Percentiles rank a stretch among this genome's conserved stretches.
These are phyloP conservation scores for Thozetella sp. DNA, from an alignment of 495 filamentous ascomycete species.

Conservation along the genomic window DNA sequence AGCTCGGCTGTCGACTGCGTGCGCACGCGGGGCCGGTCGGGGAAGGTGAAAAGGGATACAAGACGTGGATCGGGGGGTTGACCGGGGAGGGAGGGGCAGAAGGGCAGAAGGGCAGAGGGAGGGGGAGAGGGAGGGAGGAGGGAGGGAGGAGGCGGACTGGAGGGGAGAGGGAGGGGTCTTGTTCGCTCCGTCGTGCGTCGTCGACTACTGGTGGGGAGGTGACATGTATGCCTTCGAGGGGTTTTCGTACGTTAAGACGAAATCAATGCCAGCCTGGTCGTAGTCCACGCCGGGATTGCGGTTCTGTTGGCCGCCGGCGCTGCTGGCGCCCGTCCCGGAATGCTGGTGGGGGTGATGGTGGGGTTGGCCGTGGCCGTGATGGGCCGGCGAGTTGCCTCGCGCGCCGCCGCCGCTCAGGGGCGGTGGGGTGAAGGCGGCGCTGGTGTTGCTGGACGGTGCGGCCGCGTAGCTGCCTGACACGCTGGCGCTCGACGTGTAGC, in stretches of 20 bases:
- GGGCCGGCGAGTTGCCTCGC: constrained; percentile 28
- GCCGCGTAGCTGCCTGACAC: constrained; percentile 53
- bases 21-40: not conserved
- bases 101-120: too few species aligned
- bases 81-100: too few species aligned
- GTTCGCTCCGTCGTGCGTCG: not conserved
- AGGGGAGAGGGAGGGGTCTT: not conserved
- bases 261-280: constrained; percentile 89
- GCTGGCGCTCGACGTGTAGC: constrained; percentile 56
- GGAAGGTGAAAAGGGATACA: not conserved
- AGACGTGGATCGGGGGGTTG: not conserved
- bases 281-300: constrained; percentile 66
- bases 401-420: constrained; percentile 31
- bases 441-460: constrained; percentile 35
- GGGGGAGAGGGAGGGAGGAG: too few species aligned
- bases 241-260: constrained; percentile 88
- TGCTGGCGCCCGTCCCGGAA: constrained; percentile 10
- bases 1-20: not conserved
- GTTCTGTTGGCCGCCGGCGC: constrained; percentile 13
- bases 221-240: constrained; percentile 64
- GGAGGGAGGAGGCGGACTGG: not conserved
- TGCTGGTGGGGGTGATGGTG: constrained; percentile 28
- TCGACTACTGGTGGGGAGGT: constrained; percentile 61
- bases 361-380: constrained; percentile 24
- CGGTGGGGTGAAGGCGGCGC: constrained; percentile 43